phyloP scores from a whole-genome alignment of 2,329 filamentous ascomycete species.

The Ophiocordyceps camponoti-floridani region DNA sequence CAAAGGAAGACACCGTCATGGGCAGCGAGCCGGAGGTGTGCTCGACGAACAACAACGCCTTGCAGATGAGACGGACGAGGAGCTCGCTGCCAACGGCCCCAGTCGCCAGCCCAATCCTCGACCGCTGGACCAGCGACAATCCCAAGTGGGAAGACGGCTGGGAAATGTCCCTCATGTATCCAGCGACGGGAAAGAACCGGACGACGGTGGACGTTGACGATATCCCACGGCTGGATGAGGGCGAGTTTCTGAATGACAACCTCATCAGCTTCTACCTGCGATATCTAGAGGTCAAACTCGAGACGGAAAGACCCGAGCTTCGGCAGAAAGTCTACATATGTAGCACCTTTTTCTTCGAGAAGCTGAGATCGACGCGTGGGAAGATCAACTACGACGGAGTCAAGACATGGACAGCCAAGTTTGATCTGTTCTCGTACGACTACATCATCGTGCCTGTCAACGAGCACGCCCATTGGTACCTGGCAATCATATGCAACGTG shows the following conservation, averaged over 20 bases:
- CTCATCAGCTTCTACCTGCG: constrained; percentile 77
- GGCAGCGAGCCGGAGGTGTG: background rate
- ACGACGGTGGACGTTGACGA: constrained; percentile 55
- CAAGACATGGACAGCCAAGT: constrained; percentile 68
- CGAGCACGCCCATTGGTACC: constrained; percentile 76
- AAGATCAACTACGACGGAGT: constrained; percentile 73
- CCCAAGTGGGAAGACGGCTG: constrained; percentile 33
- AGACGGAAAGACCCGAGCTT: constrained; percentile 33
- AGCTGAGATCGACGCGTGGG: constrained; percentile 44
- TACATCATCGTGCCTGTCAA: constrained; percentile 89
- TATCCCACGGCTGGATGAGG: constrained; percentile 62
- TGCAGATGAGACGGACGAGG: constrained; percentile 9
- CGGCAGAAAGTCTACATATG: constrained; percentile 64
- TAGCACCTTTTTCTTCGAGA: constrained; percentile 82
- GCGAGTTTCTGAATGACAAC: constrained; percentile 82
- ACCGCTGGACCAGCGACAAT: constrained; percentile 32
- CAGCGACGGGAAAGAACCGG: constrained; percentile 36
- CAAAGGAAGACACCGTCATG: background rate
- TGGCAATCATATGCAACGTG: constrained; percentile 88
- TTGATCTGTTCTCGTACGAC: constrained; percentile 72
- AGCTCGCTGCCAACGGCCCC: constrained; percentile 2
- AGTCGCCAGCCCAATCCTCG: background rate
- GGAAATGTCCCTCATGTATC: constrained; percentile 44
- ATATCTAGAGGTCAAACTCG: constrained; percentile 45
- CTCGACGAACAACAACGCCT: constrained; percentile 1